Evolutionary conservation across 1,139 yeast species (phyloP).

Genomic region (Yamadazyma spencermartinsiae): DNA sequence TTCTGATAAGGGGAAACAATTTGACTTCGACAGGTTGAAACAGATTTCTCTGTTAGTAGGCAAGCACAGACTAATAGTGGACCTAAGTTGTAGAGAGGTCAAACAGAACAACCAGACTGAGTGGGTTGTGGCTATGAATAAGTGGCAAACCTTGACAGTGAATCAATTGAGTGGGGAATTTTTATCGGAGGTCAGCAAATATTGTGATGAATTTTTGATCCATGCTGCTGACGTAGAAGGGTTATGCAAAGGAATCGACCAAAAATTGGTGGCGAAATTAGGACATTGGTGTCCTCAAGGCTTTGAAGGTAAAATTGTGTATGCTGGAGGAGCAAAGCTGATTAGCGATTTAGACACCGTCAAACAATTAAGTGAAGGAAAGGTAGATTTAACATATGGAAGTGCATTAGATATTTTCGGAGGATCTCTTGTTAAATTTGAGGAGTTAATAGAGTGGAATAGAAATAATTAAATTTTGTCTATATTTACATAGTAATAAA

Average conservation of each 20-base stretch:
- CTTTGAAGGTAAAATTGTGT: constrained; percentile 71
- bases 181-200: constrained; percentile 52
- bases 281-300: constrained; percentile 73
- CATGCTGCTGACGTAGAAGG: constrained; percentile 99
- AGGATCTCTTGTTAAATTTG: constrained; percentile 72
- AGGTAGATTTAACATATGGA: constrained; percentile 89
- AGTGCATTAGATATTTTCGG: constrained; percentile 95
- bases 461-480: constrained; percentile 4
- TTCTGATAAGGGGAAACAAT: constrained; percentile 34
- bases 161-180: constrained; percentile 55
- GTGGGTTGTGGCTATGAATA: constrained; percentile 96
- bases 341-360: constrained; percentile 69
- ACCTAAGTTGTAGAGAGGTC: constrained; percentile 76
- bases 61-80: constrained; percentile 72
- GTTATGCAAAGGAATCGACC: constrained; percentile 87
- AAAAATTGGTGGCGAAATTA: constrained; percentile 63
- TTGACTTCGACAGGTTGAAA: constrained; percentile 56
- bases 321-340: constrained; percentile 95
- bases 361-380: constrained; percentile 65
- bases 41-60: constrained; percentile 56
- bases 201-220: constrained; percentile 82
- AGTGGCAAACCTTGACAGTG: constrained; percentile 90
- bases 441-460: constrained; percentile 78
- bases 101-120: constrained; percentile 26
- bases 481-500: too few relatives aligned